Conservation (phyloP, 306 rosid genomes). For the Sicyos baderoa region DNA sequence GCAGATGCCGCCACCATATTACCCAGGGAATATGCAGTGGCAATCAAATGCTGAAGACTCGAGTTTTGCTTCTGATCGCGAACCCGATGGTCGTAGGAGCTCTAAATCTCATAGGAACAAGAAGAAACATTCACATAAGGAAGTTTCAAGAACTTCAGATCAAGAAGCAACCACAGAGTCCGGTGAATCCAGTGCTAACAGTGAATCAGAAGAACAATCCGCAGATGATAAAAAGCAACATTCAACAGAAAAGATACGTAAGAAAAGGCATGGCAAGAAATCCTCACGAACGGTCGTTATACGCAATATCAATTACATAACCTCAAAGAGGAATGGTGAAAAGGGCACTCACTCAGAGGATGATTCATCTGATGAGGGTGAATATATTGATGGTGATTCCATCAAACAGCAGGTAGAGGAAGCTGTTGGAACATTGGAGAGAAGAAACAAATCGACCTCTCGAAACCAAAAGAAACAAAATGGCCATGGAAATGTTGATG, state of each 20-base stretch:
- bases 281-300: slow-evolving; percentile 85
- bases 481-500: slow-evolving; percentile 29
- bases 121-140: slow-evolving; percentile 52
- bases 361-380: slow-evolving; percentile 58
- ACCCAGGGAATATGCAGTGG: slow-evolving; percentile 83
- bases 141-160: slow-evolving; percentile 41
- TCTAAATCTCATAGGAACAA: slow-evolving; percentile 49
- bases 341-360: slow-evolving; percentile 55
- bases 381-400: slow-evolving; percentile 53
- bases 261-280: slow-evolving; percentile 59
- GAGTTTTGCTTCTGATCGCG: slow-evolving; percentile 40
- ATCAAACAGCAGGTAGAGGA: slow-evolving; percentile 81
- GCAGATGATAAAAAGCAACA: slow-evolving; percentile 38
- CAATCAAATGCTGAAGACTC: slow-evolving; percentile 57
- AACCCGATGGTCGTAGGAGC: slow-evolving; percentile 33
- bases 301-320: slow-evolving; percentile 91
- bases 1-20: slow-evolving; percentile 75
- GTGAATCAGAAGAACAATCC: slow-evolving; percentile 46
- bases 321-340: slow-evolving; percentile 72
- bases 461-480: slow-evolving; percentile 46
- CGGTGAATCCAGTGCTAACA: slow-evolving; percentile 54
- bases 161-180: slow-evolving; percentile 43
- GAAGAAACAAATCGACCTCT: slow-evolving; percentile 52
- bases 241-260: slow-evolving; percentile 31
- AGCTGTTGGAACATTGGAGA: slow-evolving; percentile 73